phyloP scores from a whole-genome alignment of 2,329 filamentous ascomycete species.

The Aureobasidium sp. region DNA sequence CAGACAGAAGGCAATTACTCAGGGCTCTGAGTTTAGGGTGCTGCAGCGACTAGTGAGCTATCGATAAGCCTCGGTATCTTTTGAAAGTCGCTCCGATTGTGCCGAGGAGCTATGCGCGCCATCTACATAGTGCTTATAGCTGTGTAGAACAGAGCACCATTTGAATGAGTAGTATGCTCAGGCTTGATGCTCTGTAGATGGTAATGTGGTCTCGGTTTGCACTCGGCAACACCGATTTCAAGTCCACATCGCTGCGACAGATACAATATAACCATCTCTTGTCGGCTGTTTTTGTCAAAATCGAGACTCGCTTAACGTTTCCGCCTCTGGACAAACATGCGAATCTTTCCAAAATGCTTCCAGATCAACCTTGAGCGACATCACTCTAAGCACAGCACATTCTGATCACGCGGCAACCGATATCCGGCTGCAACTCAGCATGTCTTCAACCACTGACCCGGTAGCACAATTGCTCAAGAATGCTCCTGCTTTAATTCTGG shows the following conservation, averaged over 20 bases:
- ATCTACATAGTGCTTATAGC: not conserved
- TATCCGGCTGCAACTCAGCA: not conserved
- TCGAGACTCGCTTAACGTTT: constrained; percentile 1
- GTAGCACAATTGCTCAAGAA: not conserved
- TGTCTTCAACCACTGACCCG: constrained; percentile 9
- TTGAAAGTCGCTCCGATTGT: not conserved
- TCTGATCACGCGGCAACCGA: not conserved
- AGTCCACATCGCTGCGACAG: too few species aligned
- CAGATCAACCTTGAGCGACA: constrained; percentile 5
- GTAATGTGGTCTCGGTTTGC: too few species aligned
- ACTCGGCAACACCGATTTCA: too few species aligned
- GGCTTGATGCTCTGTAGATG: too few species aligned
- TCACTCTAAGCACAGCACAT: not conserved
- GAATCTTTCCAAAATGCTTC: constrained; percentile 14
- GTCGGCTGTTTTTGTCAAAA: constrained; percentile 1
- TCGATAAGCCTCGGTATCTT: constrained; percentile 8
- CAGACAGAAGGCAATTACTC: constrained; percentile 1
- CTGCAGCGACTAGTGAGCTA: not conserved
- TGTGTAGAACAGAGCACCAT: too few species aligned
- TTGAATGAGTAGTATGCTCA: too few species aligned
- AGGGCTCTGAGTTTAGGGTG: not conserved
- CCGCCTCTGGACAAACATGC: not conserved
- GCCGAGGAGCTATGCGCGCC: not conserved
- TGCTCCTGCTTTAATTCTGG: constrained; percentile 32
- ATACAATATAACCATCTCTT: too few species aligned